These are phyloP conservation scores for Calonectria hongkongensis DNA, from an alignment of 2,329 filamentous ascomycete genomes.

Conservation along the genomic window DNA sequence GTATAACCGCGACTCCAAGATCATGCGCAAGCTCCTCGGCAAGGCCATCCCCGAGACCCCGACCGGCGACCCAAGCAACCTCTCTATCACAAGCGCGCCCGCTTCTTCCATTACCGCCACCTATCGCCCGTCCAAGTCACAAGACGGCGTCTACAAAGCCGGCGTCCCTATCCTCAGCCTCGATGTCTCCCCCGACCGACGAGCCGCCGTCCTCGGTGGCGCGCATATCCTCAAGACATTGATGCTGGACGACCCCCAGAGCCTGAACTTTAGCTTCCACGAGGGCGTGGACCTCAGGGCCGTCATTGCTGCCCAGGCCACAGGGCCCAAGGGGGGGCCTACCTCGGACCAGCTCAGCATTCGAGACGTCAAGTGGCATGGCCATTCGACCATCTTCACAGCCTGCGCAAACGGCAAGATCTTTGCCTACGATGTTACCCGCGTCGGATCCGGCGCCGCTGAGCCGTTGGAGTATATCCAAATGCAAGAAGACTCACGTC, in stretches of 20 bases:
- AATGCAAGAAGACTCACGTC: slow-evolving; percentile 76
- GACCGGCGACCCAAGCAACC: slow-evolving; percentile 61
- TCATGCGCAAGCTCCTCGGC: slow-evolving; percentile 77
- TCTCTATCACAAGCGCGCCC: slow-evolving; percentile 68
- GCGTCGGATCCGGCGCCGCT: slow-evolving; percentile 65
- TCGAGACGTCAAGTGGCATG: slow-evolving; percentile 77
- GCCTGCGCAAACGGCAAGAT: slow-evolving; percentile 79
- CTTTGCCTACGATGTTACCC: slow-evolving; percentile 77
- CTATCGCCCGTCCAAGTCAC: slow-evolving; percentile 73
- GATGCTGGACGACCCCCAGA: slow-evolving; percentile 68
- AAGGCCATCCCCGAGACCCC: slow-evolving; percentile 69
- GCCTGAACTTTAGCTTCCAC: slow-evolving; percentile 65
- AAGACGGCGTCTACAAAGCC: slow-evolving; percentile 72
- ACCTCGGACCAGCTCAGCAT: slow-evolving; percentile 77
- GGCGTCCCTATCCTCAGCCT: slow-evolving; percentile 74
- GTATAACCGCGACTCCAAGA: slow-evolving; percentile 73
- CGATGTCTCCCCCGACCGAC: slow-evolving; percentile 75
- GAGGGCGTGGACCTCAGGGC: slow-evolving; percentile 76
- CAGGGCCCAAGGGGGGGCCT: slow-evolving; percentile 63
- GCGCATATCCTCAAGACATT: slow-evolving; percentile 77
- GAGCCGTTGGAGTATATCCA: slow-evolving; percentile 73
- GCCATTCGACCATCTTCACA: slow-evolving; percentile 74
- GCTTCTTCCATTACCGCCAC: slow-evolving; percentile 59
- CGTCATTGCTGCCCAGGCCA: slow-evolving; percentile 69
- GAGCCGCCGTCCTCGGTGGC: slow-evolving; percentile 74